Evolutionary conservation across 2,329 filamentous ascomycete genomes (phyloP), one percentile per base, ranked within the genome.

Genomic region (Cryphonectria radicalis): DNA sequence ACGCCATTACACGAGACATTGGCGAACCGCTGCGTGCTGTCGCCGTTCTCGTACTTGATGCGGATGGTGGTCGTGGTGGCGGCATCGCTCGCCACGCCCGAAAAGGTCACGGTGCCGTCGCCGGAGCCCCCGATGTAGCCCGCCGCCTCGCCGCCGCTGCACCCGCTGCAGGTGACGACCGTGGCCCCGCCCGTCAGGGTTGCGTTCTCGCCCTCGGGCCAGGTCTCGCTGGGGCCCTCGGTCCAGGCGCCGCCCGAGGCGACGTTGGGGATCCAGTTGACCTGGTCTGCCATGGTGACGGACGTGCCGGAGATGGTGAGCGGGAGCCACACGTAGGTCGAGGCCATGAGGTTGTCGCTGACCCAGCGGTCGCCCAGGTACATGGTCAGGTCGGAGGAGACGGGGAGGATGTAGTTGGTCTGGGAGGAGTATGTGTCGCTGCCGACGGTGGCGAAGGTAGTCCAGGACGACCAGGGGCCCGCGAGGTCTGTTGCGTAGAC

Each of bases 341-440:
- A 88, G 0, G 85, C 80, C 78, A 85, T 86, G 2, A 92, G 83
- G 73, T 91, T 88, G 25, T 76, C 77, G 6, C 84, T 85, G 0
- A 87, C 80, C 90, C 90, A 92, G 42, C 90, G 87, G 78, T 92
- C 90, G 25, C 90, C 90, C 79, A 91, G 86, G 79, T 91, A 92
- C 73, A 90, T 84, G 64, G 83, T 82, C 19, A 80, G 78, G 46
- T 76, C 73, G 66, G 75, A 74, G 53, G 82, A 81, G 5, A 84
- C 71, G 0, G 82, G 82, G 0, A 91, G 82, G 25, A 92, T 82
- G 75, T 84, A 91, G 64, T 83, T 88, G 1, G 88, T 89, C 76
- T 92, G 90, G 3, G 85, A 88, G 10, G 79, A 79, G 75, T 88
- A 91, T 0, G 90, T 91, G 55, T 81, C 83, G n/a, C 85, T 83